Evolutionary conservation across 495 filamentous ascomycete genomes (phyloP), one percentile per base, ranked within the genome.

Genomic region (Hapsidospora chrysogenum): DNA sequence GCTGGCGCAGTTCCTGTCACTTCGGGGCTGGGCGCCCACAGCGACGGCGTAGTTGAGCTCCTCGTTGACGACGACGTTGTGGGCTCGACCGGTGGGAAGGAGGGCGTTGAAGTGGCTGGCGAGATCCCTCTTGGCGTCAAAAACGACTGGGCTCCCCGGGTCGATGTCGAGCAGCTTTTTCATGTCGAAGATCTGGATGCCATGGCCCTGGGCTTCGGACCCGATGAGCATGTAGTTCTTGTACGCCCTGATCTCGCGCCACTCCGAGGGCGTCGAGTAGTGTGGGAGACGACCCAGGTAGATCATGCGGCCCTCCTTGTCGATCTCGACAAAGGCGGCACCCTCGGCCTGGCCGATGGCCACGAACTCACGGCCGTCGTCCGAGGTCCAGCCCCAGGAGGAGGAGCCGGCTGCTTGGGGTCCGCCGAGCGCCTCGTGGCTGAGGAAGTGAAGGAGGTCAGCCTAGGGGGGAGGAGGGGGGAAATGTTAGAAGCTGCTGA

Each of bases 281-380:
- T 64, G 63, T 7, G 69, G 68, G 0, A 74, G 56, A 6, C 70
- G 58, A 8, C 70, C 70, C 4, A 74, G 56, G 39, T 74, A 74
- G 27, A 56, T 41, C 9, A 75, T 46, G 32, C 62, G 58, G n/a
- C 70, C 70, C 26, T 51, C 48, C 9, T 40, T 31, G 36, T 46
- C 58, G 41, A 72, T 56, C 46, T 74, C 68, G 14, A 63, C 61
- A 39, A 75, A 74, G 1, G 71, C 61, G 1, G 71, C 48, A 11
- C 70, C 71, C 35, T 74, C 71, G 18, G 54, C 54, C 41, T 75
- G 70, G 2, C 59, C 69, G 27, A 75, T 59, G 21, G 63, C 68
- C 17, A 68, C 55, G 45, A 75, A 65, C 38, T 75, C 70, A 9
- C 69, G 62, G n/a, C 67, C 70, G n/a, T 60, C 52, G 0, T 46